phyloP scores from a whole-genome alignment of 805 yeast species.

The Metschnikowia dekortorum region DNA sequence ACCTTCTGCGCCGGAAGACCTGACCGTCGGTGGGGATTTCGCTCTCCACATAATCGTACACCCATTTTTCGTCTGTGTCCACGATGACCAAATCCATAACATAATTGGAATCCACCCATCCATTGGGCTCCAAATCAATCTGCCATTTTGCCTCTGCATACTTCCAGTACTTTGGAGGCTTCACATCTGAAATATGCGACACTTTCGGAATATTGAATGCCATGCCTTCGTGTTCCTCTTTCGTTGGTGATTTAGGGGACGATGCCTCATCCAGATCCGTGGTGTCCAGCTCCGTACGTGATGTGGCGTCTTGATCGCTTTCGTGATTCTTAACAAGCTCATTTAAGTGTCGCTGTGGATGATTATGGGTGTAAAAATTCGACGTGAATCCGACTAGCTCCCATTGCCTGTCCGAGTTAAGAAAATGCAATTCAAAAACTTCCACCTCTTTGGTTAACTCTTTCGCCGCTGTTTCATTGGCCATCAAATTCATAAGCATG shows the following conservation, averaged over 20 bases:
- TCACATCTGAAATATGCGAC: conserved; percentile 33
- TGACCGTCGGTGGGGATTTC: conserved; percentile 28
- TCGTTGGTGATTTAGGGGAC: neutral
- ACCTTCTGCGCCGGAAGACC: conserved; percentile 56
- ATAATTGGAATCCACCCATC: conserved; percentile 57
- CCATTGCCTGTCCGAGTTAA: conserved; percentile 55
- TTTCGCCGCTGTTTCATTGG: conserved; percentile 8
- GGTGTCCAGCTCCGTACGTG: neutral
- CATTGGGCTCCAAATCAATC: conserved; percentile 57
- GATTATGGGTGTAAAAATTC: conserved; percentile 50
- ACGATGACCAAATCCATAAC: conserved; percentile 51
- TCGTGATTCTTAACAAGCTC: conserved; percentile 7
- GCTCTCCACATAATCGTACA: conserved; percentile 52
- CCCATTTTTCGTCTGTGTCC: conserved; percentile 82
- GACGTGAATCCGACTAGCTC: conserved; percentile 53
- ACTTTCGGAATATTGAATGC: conserved; percentile 7
- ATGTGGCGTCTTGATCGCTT: neutral
- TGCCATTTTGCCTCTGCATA: conserved; percentile 54
- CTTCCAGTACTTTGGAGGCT: conserved; percentile 59
- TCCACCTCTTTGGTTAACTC: conserved; percentile 37
- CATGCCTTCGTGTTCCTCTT: conserved; percentile 4
- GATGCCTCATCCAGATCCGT: neutral
- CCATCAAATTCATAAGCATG: conserved; percentile 17
- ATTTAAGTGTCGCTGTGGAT: conserved; percentile 19
- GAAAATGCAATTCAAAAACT: conserved; percentile 62